A percentile compares a stretch with the other conserved stretches of the same genome.
These are phyloP conservation scores for Coemansia sp. DNA, from an alignment of 192 early-diverging fungal genomes.

Conservation along the genomic window DNA sequence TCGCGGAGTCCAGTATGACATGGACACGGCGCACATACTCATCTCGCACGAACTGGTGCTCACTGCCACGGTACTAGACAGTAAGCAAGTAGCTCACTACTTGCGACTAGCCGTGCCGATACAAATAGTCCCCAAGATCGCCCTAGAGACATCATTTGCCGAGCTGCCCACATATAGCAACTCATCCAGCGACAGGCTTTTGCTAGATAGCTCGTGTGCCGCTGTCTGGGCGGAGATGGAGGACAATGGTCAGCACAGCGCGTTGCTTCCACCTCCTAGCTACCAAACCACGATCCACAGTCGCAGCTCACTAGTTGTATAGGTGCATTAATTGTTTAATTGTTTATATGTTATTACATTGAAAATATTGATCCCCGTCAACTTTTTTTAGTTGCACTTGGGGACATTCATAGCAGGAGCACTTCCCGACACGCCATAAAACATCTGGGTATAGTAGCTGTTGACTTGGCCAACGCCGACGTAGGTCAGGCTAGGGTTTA, in stretches of 20 bases:
- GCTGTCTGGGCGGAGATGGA: not conserved
- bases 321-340: not conserved
- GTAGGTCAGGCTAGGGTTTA: constrained; percentile 38
- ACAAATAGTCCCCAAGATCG: constrained; percentile 17
- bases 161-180: constrained; percentile 36
- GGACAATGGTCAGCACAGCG: not conserved
- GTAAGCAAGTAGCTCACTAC: constrained; percentile 18
- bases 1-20: constrained; percentile 31
- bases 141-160: constrained; percentile 10
- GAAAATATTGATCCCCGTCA: not conserved
- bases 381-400: constrained; percentile 29
- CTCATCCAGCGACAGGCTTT: constrained; percentile 22
- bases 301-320: not conserved
- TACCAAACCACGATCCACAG: constrained; percentile 8
- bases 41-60: constrained; percentile 45
- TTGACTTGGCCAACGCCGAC: constrained; percentile 48
- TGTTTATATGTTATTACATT: not conserved
- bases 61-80: constrained; percentile 34
- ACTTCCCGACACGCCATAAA: constrained; percentile 23
- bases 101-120: constrained; percentile 31
- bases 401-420: constrained; percentile 31
- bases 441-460: constrained; percentile 56
- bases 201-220: constrained; percentile 14
- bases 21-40: constrained; percentile 21
- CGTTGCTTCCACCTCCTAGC: constrained; percentile 18